Evolutionary conservation across 768 basidiomycete genomes (phyloP), one percentile per base, ranked within the genome.

Genomic region (Suillus spraguei): DNA sequence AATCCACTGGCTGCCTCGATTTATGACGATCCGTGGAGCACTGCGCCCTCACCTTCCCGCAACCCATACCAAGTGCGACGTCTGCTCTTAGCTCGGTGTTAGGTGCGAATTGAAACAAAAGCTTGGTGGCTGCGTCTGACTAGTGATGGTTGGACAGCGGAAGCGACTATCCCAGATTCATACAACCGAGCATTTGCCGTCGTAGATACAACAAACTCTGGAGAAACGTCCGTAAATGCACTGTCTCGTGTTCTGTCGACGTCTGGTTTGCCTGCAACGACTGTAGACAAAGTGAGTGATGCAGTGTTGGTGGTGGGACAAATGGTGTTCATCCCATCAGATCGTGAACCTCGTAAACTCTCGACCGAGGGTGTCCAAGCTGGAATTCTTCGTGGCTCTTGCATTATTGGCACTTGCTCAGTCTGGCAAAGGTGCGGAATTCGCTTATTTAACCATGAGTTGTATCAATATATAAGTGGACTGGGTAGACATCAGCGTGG

Each of bases 321-420:
- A 16, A 56, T 63, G 58, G 42, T 41, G 35, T 61, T 32, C 32
- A 33, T 38, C 5, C 11, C 16, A 42, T 1, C 67, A 96, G 94
- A 96, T 98, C 69, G 90, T 97, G 62, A 94, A 91, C 75, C 81
- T 96, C 24, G 94, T 95, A 60, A 92, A 91, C 76, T 88, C 89
- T 39, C 84, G 84, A 63, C 83, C 91, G 50, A 83, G 89, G 59
- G 90, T 98, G 42, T 92, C 93, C 9, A 92, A 87, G 67, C 86
- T 90, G 62, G 95, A 98, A 72, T 96, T 97, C 80, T 96, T 92
- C 73, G 92, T 96, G 13, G 92, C 94, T 11, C 77, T 98, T 32
- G 94, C 92, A 13, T 81, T 98, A 16, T 93, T 92, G 52, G 92
- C 93, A 2, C 79, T 97, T 5, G 93, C 92, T 6, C 95, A 98